Percentiles rank a stretch among this genome's conserved stretches.
phyloP scores from a whole-genome alignment of 495 filamentous ascomycete species.

The Aspergillus baeticus region DNA sequence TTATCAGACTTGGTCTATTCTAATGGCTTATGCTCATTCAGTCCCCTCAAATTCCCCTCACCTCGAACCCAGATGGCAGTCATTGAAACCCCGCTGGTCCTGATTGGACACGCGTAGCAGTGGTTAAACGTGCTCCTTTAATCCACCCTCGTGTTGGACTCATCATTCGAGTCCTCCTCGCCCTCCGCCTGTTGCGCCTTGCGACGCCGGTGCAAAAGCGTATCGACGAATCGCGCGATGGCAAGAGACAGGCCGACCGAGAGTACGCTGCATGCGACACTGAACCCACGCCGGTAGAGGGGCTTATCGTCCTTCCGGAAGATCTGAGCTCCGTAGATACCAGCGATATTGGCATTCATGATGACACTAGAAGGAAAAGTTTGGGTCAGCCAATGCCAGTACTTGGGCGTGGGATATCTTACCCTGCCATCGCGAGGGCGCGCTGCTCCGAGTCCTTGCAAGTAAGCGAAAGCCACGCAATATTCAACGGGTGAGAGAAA shows the following conservation, averaged over 20 bases:
- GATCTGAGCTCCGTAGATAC: constrained; percentile 18
- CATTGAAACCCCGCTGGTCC: too few relatives aligned
- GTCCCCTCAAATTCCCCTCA: too few relatives aligned
- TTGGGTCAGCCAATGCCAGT: background rate
- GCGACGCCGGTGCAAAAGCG: constrained; percentile 2
- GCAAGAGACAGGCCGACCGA: constrained; percentile 12
- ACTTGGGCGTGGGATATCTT: background rate
- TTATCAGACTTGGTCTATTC: too few relatives aligned
- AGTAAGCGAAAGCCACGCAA: constrained; percentile 14
- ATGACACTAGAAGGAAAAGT: constrained; percentile 2
- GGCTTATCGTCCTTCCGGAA: constrained; percentile 18
- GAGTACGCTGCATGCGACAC: constrained; percentile 8
- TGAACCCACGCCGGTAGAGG: constrained; percentile 13
- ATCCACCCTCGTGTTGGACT: background rate
- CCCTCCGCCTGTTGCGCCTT: background rate
- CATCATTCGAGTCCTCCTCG: background rate
- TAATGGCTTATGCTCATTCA: too few relatives aligned
- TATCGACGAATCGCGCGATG: constrained; percentile 4
- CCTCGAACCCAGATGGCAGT: too few relatives aligned
- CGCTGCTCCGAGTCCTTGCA: constrained; percentile 15
- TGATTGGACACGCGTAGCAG: too few relatives aligned
- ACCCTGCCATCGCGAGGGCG: constrained; percentile 16
- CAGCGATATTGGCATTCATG: constrained; percentile 18
- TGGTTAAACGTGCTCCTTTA: constrained; percentile 19
- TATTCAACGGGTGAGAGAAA: constrained; percentile 16